Percentiles rank a stretch among this genome's conserved stretches.
These are phyloP conservation scores for Trametes cinnabarina DNA, from an alignment of 768 basidiomycete species.

Conservation along the genomic window DNA sequence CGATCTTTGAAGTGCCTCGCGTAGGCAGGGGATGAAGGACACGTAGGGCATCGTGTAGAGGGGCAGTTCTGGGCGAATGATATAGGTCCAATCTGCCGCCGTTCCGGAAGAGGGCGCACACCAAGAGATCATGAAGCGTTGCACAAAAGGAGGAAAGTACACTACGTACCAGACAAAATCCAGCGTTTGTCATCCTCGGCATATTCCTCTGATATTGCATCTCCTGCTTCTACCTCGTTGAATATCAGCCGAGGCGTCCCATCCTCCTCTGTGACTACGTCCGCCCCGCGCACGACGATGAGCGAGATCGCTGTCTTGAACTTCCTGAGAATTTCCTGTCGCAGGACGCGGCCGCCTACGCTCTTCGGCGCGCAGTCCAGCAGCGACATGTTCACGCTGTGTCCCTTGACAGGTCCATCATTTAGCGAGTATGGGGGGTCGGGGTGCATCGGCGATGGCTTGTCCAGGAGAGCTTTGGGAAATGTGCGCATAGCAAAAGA, in stretches of 20 bases:
- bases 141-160: not conserved
- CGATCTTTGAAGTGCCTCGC: constrained; percentile 28
- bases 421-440: constrained; percentile 21
- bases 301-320: constrained; percentile 41
- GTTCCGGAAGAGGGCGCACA: not conserved
- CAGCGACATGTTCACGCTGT: constrained; percentile 37
- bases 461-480: constrained; percentile 33
- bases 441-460: constrained; percentile 22
- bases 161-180: constrained; percentile 20
- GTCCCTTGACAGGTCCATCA: constrained; percentile 3
- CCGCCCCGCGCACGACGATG: constrained; percentile 42
- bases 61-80: constrained; percentile 38
- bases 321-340: constrained; percentile 32
- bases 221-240: not conserved
- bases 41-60: constrained; percentile 46
- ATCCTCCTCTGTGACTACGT: constrained; percentile 22
- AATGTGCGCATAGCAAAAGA: constrained; percentile 29
- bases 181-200: constrained; percentile 1
- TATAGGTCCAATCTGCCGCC: constrained; percentile 48
- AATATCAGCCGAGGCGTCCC: constrained; percentile 14
- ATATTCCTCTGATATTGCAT: too few relatives aligned
- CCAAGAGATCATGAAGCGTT: not conserved
- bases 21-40: constrained; percentile 38
- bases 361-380: constrained; percentile 22
- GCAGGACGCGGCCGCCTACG: constrained; percentile 37